Evolutionary conservation across 257 asterid species (phyloP).

Genomic region (Buddleja alternifolia): DNA sequence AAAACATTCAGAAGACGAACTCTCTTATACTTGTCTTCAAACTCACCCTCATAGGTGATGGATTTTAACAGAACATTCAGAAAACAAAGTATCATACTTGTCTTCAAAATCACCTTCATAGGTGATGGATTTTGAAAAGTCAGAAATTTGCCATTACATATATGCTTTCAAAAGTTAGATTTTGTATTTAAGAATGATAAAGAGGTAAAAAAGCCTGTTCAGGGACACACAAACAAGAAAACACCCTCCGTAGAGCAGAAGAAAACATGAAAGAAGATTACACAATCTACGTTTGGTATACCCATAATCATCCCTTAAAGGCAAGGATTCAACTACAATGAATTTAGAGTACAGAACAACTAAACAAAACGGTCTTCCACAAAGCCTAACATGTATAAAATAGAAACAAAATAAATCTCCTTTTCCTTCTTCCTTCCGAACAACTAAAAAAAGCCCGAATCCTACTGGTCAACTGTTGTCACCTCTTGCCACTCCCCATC

Average conservation of each 20-base stretch:
- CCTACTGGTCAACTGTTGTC: constrained; percentile 65
- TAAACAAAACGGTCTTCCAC: constrained; percentile 21
- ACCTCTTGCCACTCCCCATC: constrained; percentile 96
- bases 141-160: neutral
- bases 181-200: neutral
- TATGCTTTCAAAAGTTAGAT: neutral
- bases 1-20: too few relatives aligned
- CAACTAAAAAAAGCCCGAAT: constrained; percentile 17
- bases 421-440: constrained; percentile 1
- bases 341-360: constrained; percentile 41
- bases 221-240: neutral
- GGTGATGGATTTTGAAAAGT: neutral
- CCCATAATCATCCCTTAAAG: constrained; percentile 33
- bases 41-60: too few relatives aligned
- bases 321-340: constrained; percentile 40
- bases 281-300: constrained; percentile 8
- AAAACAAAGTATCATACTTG: too few relatives aligned
- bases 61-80: too few relatives aligned
- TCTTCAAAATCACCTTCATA: too few relatives aligned
- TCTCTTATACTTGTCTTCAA: too few relatives aligned
- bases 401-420: constrained; percentile 31
- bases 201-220: neutral
- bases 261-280: constrained; percentile 6
- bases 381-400: constrained; percentile 35
- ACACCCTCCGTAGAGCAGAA: neutral